These are phyloP conservation scores for Kappamyces sp. DNA, from an alignment of 192 early-diverging fungal genomes.

Conservation along the genomic window DNA sequence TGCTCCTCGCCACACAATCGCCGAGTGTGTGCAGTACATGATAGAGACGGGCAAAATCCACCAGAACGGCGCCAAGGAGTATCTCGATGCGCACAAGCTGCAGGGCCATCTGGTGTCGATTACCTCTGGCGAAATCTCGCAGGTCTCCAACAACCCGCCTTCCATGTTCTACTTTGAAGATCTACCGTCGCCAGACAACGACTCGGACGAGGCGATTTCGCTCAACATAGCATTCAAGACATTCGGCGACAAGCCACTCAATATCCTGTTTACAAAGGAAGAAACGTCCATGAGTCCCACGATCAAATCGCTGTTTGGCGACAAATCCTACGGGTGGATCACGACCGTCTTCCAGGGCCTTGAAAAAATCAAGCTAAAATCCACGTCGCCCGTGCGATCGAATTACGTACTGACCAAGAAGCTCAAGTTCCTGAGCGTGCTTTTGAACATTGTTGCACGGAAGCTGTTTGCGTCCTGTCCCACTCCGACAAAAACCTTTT, in stretches of 20 bases:
- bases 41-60: conserved; percentile 59
- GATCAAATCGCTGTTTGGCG: conserved; percentile 36
- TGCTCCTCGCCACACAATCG: conserved; percentile 58
- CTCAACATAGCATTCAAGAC: conserved; percentile 53
- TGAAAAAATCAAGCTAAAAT: conserved; percentile 32
- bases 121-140: conserved; percentile 22
- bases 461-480: conserved; percentile 34
- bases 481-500: conserved; percentile 36
- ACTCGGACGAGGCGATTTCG: conserved; percentile 26
- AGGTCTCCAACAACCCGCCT: conserved; percentile 22
- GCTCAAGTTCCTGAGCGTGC: conserved; percentile 40
- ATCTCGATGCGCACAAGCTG: conserved; percentile 41
- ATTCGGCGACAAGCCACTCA: conserved; percentile 35
- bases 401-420: conserved; percentile 37
- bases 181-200: conserved; percentile 1
- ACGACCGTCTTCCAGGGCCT: conserved; percentile 28
- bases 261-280: conserved; percentile 25
- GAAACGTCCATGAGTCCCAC: conserved; percentile 14
- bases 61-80: conserved; percentile 52
- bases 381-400: conserved; percentile 18
- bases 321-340: conserved; percentile 42
- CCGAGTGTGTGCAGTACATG: conserved; percentile 63
- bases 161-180: conserved; percentile 44
- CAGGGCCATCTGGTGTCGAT: conserved; percentile 8
- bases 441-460: conserved; percentile 42